Percentiles rank a stretch among this genome's conserved stretches.
Conservation (phyloP, 1,139 yeast genomes). For the Candida tropicalis region DNA sequence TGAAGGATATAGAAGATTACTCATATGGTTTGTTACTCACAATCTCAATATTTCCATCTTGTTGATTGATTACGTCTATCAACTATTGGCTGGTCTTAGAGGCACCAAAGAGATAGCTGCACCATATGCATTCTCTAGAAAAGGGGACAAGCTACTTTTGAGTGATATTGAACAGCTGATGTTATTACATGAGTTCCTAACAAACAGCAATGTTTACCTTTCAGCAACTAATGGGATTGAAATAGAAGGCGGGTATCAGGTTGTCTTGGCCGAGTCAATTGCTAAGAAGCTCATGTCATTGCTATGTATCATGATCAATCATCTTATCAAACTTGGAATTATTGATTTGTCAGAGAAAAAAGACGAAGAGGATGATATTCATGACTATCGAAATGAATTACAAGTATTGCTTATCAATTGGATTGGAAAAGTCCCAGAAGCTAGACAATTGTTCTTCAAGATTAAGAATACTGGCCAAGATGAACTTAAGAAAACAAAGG, state of each 20-base stretch:
- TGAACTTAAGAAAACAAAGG: slow-evolving; percentile 1
- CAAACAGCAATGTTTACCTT: slow-evolving; percentile 54
- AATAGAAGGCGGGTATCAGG: slow-evolving; percentile 37
- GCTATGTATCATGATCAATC: slow-evolving; percentile 63
- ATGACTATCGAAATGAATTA: slow-evolving; percentile 58
- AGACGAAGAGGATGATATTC: slow-evolving; percentile 25
- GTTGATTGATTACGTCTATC: slow-evolving; percentile 59
- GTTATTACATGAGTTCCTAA: slow-evolving; percentile 70
- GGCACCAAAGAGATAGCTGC: slow-evolving; percentile 37
- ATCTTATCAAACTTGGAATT: slow-evolving; percentile 45
- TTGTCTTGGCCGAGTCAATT: slow-evolving; percentile 40
- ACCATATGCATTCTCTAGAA: slow-evolving; percentile 52
- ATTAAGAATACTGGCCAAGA: slow-evolving; percentile 26
- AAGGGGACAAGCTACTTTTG: slow-evolving; percentile 48
- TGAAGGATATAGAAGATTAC: slow-evolving; percentile 56
- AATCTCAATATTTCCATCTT: slow-evolving; percentile 55
- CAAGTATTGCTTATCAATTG: slow-evolving; percentile 61
- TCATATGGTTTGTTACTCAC: slow-evolving; percentile 72
- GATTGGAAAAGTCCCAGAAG: slow-evolving; percentile 53
- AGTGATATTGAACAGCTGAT: slow-evolving; percentile 62
- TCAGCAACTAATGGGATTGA: slow-evolving; percentile 43
- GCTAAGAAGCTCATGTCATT: slow-evolving; percentile 54
- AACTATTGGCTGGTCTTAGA: slow-evolving; percentile 55
- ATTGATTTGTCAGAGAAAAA: slow-evolving; percentile 39
- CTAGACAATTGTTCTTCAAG: slow-evolving; percentile 41